phyloP scores from a whole-genome alignment of 495 filamentous ascomycete species.

The Astrothelium macrocarpum region DNA sequence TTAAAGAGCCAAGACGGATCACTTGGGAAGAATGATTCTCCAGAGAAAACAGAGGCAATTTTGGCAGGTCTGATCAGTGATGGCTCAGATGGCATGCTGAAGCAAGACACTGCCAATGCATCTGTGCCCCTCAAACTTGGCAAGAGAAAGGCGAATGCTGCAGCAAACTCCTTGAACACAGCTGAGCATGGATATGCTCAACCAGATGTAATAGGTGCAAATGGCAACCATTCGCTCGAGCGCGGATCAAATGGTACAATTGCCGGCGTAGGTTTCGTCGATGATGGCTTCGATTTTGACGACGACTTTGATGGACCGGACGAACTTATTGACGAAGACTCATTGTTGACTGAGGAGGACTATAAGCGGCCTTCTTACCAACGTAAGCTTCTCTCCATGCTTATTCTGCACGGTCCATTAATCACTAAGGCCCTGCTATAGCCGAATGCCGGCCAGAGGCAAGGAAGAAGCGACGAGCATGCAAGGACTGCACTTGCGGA shows the following conservation, averaged over 20 bases:
- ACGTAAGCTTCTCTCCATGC: conserved; percentile 5
- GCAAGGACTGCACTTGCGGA: conserved; percentile 97
- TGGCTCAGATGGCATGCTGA: conserved; percentile 53
- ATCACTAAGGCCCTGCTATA: conserved; percentile 9
- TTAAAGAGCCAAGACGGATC: conserved; percentile 59
- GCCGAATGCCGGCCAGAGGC: conserved; percentile 72
- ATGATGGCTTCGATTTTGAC: conserved; percentile 61
- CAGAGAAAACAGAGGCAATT: conserved; percentile 59
- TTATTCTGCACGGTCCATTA: neutral
- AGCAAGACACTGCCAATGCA: conserved; percentile 54
- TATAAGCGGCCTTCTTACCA: conserved; percentile 49
- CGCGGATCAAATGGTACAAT: conserved; percentile 29
- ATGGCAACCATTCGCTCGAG: conserved; percentile 20
- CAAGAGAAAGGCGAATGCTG: conserved; percentile 49
- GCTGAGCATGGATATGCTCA: conserved; percentile 20
- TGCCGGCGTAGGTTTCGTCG: conserved; percentile 61
- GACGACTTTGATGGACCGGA: conserved; percentile 45
- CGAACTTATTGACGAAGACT: conserved; percentile 84
- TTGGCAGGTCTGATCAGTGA: conserved; percentile 66
- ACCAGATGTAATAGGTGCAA: conserved; percentile 9
- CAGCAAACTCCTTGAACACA: conserved; percentile 25
- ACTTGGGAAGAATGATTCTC: conserved; percentile 38
- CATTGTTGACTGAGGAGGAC: conserved; percentile 74
- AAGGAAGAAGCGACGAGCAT: conserved; percentile 80
- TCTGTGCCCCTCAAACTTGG: conserved; percentile 67